Evolutionary conservation across 192 early-diverging fungal species (phyloP).

Genomic region (Linnemannia zychae): DNA sequence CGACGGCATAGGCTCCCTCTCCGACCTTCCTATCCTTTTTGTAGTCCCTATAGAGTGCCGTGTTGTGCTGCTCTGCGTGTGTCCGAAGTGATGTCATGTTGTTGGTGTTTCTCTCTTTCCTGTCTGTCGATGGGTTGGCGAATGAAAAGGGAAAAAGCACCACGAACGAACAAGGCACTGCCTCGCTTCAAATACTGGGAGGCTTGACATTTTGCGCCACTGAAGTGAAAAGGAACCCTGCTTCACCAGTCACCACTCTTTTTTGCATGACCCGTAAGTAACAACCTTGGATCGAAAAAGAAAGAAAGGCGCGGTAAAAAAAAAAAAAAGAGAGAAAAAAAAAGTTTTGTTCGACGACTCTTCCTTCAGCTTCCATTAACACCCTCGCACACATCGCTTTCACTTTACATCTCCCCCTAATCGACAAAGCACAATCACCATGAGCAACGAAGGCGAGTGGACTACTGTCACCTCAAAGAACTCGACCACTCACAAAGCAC

Average conservation of each 20-base stretch:
- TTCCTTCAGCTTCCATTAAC: conserved; percentile 14
- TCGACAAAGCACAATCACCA: not conserved
- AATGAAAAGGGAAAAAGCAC: not conserved
- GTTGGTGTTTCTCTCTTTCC: not conserved
- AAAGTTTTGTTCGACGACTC: conserved; percentile 8
- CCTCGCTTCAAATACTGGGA: not conserved
- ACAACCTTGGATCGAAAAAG: not conserved
- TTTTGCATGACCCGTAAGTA: conserved; percentile 18
- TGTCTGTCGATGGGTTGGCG: not conserved
- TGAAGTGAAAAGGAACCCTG: not conserved
- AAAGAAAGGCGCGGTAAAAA: too few relatives aligned
- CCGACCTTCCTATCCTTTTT: conserved; percentile 92
- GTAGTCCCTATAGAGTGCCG: conserved; percentile 78
- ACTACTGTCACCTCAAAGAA: conserved; percentile 54
- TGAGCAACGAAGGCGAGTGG: conserved; percentile 59
- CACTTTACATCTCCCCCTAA: not conserved
- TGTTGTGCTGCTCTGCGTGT: conserved; percentile 74
- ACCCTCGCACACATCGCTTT: not conserved
- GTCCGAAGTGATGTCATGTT: conserved; percentile 33
- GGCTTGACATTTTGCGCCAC: not conserved
- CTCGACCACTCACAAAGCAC: conserved; percentile 45
- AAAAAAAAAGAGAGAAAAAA: not conserved
- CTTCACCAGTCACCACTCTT: not conserved
- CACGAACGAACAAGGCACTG: not conserved
- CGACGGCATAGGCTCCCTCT: conserved; percentile 97